Evolutionary conservation across 306 rosid species (phyloP), one percentile per base, ranked within the genome.

Genomic region (Morella rubra): DNA sequence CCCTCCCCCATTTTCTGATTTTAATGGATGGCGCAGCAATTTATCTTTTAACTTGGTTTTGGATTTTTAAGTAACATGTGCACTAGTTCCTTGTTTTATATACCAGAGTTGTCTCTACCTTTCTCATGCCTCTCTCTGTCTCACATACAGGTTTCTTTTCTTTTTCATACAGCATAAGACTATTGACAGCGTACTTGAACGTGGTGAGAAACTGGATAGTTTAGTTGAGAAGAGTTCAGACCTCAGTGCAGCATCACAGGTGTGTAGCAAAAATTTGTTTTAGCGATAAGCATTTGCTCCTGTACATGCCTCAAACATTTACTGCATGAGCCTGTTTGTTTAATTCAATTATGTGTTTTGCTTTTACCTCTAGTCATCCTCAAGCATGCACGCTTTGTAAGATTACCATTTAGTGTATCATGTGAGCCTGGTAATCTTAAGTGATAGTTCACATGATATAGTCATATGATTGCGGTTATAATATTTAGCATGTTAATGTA

Each of bases 191-290:
- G 99, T 96, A 69, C 98, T 96, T 86, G 98, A 85, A 67, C 91
- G 98, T 71, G 99, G 99, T 71, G 99, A 96, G 89, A 92, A 46
- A 80, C 86, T 96, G 89, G 99, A 96, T 87, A 96, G 99, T 81
- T 89, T 92, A 82, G 99, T 96, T 42, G 98, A 90, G 84, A 96
- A 96, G 91, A 96, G 99, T 86, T 96, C 99, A 54, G 99, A 96
- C 86, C 96, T 96, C 78, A 96, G 99, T 88, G 89, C 96, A 53
- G 89, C 99, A 40, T 96, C 98, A 7, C 99, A 96, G 98, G 99
- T 96, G 81, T 41, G 68, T 50, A 58, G 60, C 61, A 32, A 42
- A 69, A 55, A 51, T 59, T 55, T 49, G 47, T 80, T 54, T 61
- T 78, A 41, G 79, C 27, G 67, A 45, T 69, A 44, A 69, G n/a